Conservation (phyloP, 2,329 filamentous ascomycete genomes). For the Talaromyces pinophilus region DNA sequence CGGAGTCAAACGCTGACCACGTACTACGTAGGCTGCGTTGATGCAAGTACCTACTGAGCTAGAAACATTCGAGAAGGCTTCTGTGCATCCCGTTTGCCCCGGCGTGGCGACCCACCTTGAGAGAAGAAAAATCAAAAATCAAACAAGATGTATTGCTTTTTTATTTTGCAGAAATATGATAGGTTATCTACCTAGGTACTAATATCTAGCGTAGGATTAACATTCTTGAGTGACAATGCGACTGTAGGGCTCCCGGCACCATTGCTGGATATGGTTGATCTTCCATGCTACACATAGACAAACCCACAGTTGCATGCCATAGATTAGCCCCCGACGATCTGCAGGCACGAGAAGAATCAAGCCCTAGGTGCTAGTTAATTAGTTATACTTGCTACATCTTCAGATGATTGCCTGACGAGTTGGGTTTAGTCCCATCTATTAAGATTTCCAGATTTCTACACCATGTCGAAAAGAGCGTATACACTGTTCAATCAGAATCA, state of each 20-base stretch:
- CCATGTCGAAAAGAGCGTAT: neutral
- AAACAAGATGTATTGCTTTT: neutral
- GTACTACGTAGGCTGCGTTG: neutral
- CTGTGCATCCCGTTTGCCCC: neutral
- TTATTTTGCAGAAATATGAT: neutral
- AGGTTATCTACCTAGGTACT: neutral
- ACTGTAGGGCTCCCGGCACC: neutral
- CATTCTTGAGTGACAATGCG: neutral
- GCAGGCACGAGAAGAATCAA: conserved; percentile 7
- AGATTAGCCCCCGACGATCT: conserved; percentile 6
- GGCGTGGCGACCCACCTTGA: neutral
- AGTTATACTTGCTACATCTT: neutral
- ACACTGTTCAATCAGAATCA: neutral
- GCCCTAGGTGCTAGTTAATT: neutral
- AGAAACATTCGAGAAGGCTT: conserved; percentile 5
- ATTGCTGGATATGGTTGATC: conserved; percentile 1
- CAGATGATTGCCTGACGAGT: neutral
- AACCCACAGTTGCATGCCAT: conserved; percentile 7
- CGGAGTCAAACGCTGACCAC: neutral
- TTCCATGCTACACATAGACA: neutral
- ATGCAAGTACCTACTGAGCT: neutral
- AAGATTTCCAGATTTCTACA: neutral
- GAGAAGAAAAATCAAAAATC: neutral
- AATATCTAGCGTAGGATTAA: neutral
- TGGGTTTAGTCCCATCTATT: neutral